Base-by-base conservation (phyloP, 208 protist genomes). In the Wallacemonas rigidus region DNA sequence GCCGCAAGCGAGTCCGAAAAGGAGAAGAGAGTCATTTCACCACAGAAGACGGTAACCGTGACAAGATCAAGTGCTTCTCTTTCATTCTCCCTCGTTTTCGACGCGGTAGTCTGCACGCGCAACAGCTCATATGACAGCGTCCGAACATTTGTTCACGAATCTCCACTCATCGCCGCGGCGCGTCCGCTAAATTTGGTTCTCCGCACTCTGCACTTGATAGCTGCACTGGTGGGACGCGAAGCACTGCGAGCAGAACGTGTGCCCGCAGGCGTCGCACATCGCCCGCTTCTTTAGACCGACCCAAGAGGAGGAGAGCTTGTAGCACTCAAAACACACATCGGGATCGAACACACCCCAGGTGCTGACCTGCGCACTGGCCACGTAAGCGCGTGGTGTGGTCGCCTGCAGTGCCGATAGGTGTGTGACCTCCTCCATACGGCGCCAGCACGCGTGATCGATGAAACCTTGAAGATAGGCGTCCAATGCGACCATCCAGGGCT, bases 391-490 rank as follows among this genome's bases (percentile, higher is more conserved):
- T 17, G 17, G 71, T 51, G 36, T 41, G 0, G 12, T 12, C 43
- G 50, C 43, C 0, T 57, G 56, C 43, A 86, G 73, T 40, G 17
- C 47, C 45, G 17, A 8, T 57, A 81, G 50, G 36, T 50, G 50
- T 3, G 14, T 2, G 3, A 65, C 6, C 36, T 69, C 64, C n/a
- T 54, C 69, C 0, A 53, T 9, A 11, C 57, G 69, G 11, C 43
- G 67, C 4, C 5, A 40, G 74, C 85, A 85, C 38, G 90, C 83
- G 38, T 68, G 69, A 45, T 65, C 43, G 9, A 95, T 72, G 51
- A 83, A 75, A 9, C 35, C 35, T 17, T 84, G 61, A 57, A 92
- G 80, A 55, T 84, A 95, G 2, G 47, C n/a, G 43, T 91, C 85
- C 61, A 90, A 90, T 17, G 76, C 77, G n/a, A 67, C 35, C 15